Evolutionary conservation across 1,139 yeast species (phyloP).

Genomic region (Candida gigantensis): DNA sequence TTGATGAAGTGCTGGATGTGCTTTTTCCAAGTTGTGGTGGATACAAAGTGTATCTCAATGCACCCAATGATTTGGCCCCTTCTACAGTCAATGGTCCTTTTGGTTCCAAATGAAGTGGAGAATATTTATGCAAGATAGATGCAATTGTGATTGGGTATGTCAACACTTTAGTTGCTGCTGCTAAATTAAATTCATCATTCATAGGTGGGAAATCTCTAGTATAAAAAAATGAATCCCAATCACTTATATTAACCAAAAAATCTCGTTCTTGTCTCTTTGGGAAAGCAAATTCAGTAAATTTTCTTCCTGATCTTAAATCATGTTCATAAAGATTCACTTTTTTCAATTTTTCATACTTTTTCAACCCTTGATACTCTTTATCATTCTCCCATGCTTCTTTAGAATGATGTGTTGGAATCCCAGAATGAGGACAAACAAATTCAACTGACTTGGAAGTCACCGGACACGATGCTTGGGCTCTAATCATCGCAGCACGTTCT

Average conservation of each 20-base stretch:
- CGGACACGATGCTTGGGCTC: slow-evolving; percentile 88
- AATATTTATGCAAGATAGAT: slow-evolving; percentile 75
- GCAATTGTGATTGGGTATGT: slow-evolving; percentile 92
- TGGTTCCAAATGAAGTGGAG: slow-evolving; percentile 81
- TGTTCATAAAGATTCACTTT: slow-evolving; percentile 93
- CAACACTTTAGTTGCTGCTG: slow-evolving; percentile 91
- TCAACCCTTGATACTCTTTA: slow-evolving; percentile 63
- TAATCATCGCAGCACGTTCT: slow-evolving; percentile 86
- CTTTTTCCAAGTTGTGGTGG: slow-evolving; percentile 50
- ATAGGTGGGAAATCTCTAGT: slow-evolving; percentile 91
- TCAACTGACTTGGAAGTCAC: slow-evolving; percentile 79
- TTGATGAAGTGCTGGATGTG: slow-evolving; percentile 39
- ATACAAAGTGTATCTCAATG: slow-evolving; percentile 83
- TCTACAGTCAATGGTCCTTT: slow-evolving; percentile 88
- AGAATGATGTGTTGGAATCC: slow-evolving; percentile 94
- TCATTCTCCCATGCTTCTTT: slow-evolving; percentile 88
- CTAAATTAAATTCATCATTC: slow-evolving; percentile 95
- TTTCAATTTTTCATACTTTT: slow-evolving; percentile 70
- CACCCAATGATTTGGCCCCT: slow-evolving; percentile 90
- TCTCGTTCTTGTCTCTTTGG: slow-evolving; percentile 82
- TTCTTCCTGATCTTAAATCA: slow-evolving; percentile 89
- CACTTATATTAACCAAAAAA: slow-evolving; percentile 71
- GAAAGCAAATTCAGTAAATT: slow-evolving; percentile 92
- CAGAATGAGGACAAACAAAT: slow-evolving; percentile 89
- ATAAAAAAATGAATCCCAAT: slow-evolving; percentile 92